Percentiles rank a stretch among this genome's conserved stretches.
Conservation (phyloP, 2,329 filamentous ascomycete species). For the Uncinocarpus reesii region DNA sequence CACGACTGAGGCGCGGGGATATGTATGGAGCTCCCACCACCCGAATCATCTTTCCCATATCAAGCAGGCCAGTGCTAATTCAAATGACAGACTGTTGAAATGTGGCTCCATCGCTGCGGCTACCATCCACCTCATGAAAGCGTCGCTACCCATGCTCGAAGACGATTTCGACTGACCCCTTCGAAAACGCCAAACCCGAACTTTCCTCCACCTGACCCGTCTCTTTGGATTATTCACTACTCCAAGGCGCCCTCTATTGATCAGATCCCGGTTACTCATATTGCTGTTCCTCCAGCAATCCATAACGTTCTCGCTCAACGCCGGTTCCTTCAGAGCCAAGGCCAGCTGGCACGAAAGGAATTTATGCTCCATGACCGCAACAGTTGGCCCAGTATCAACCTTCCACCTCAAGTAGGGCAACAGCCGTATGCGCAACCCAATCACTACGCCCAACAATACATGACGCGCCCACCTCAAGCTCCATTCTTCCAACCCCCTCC, state of each 20-base stretch:
- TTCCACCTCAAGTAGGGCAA: conserved; percentile 46
- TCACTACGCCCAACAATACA: conserved; percentile 32
- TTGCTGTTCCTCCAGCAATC: conserved; percentile 39
- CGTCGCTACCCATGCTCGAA: conserved; percentile 64
- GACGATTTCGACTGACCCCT: conserved; percentile 75
- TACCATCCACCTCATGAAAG: conserved; percentile 64
- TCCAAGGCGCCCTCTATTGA: conserved; percentile 64
- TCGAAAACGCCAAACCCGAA: conserved; percentile 59
- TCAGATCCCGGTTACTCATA: conserved; percentile 55
- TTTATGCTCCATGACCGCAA: conserved; percentile 85
- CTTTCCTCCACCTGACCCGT: conserved; percentile 62
- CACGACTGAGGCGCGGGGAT: conserved; percentile 61
- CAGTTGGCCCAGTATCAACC: conserved; percentile 79
- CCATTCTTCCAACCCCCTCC: conserved; percentile 26
- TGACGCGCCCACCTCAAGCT: conserved; percentile 26
- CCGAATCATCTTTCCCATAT: background rate
- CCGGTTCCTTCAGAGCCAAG: conserved; percentile 57
- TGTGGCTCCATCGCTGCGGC: conserved; percentile 71
- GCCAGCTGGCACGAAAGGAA: conserved; percentile 77
- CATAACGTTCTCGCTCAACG: conserved; percentile 39
- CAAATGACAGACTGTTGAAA: conserved; percentile 63
- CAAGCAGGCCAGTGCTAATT: background rate
- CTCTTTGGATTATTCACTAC: conserved; percentile 87
- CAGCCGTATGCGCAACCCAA: conserved; percentile 43
- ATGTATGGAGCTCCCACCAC: conserved; percentile 39